Evolutionary conservation across 768 basidiomycete species (phyloP), one percentile per base, ranked within the genome.

Genomic region (Leccinum ochraceum): DNA sequence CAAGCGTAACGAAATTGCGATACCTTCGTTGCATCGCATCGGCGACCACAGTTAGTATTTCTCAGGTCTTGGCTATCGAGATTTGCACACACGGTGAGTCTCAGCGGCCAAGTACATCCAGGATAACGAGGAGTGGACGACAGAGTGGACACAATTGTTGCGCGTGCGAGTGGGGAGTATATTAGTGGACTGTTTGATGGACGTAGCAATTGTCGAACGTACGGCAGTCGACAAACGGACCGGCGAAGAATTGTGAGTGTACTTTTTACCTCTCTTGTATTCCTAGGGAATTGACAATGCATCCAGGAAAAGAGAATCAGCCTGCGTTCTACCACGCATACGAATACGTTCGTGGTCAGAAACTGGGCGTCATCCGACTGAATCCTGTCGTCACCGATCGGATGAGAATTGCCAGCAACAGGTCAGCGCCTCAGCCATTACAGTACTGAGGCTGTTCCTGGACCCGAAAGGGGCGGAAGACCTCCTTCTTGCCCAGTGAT

Each of bases 151-250:
- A 0, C 92, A 94, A 69, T 64, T 79, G 3, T 78, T 90, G 50
- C 81, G 94, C 24, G 85, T 91, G 1, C 85, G 85, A 65, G 28
- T 30, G 28, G 96, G 96, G 22, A 86, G 87, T 46, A 85, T 94
- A 61, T 78, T 98, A 50, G 85, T 97, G 4, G 86, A 94, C 61
- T 84, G 85, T 60, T 74, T 98, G 64, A 89, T 97, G 83, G 88
- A 94, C 53, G 83, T 90, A 2, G 94, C 95, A 0, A 83, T 84
- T 62, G 87, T 98, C 14, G 80, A 79, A 54, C 78, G 92, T 58
- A 85, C 83, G 6, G 84, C 77, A 3, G 67, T 74, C 6, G 79
- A 88, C 70, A 87, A 84, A 42, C 71, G 71, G 13, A 89, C 88
- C 0, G 86, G 85, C 11, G 80, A 88, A 62, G 63, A 71, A 42